A percentile compares a stretch with the other conserved stretches of the same genome.
phyloP scores from a whole-genome alignment of 176 grass and related monocot genomes.

The Avena eriantha region DNA sequence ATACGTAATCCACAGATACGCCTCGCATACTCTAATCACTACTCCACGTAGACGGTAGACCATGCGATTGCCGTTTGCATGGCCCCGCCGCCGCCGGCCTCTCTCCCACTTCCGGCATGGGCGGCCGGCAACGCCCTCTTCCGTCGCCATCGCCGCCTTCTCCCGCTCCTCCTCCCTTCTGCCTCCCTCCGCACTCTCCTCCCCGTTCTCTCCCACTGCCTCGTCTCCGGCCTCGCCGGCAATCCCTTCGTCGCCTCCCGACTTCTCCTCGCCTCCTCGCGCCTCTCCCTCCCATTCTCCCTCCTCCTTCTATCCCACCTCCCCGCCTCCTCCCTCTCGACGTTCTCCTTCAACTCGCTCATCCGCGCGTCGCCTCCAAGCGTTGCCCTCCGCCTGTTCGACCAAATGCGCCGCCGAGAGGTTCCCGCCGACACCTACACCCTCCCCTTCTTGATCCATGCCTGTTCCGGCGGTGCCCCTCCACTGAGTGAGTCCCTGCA shows the following conservation, averaged over 20 bases:
- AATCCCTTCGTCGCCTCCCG: conserved; percentile 63
- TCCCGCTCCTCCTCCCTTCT: conserved; percentile 28
- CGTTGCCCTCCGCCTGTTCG: conserved; percentile 50
- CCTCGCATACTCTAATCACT: neutral
- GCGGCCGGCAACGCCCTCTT: conserved; percentile 53
- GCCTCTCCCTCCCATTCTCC: conserved; percentile 43
- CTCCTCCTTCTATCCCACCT: conserved; percentile 46
- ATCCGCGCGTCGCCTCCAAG: conserved; percentile 49
- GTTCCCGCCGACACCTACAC: conserved; percentile 58
- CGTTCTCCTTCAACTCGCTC: conserved; percentile 73
- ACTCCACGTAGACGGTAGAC: neutral
- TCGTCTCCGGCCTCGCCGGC: conserved; percentile 65
- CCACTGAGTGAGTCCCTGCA: conserved; percentile 42
- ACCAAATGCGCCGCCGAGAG: conserved; percentile 57
- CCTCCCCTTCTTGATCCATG: conserved; percentile 67
- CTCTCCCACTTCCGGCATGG: conserved; percentile 46
- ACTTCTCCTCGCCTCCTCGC: conserved; percentile 36
- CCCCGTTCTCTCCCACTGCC: conserved; percentile 52
- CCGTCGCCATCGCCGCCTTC: conserved; percentile 51
- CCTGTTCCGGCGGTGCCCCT: conserved; percentile 36
- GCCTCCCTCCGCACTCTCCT: conserved; percentile 35
- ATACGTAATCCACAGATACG: neutral
- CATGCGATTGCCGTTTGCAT: conserved; percentile 1
- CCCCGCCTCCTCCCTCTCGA: conserved; percentile 38
- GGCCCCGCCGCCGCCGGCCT: neutral